These are phyloP conservation scores for Smittium culicis DNA, from an alignment of 371 early-diverging fungal species.

Conservation along the genomic window DNA sequence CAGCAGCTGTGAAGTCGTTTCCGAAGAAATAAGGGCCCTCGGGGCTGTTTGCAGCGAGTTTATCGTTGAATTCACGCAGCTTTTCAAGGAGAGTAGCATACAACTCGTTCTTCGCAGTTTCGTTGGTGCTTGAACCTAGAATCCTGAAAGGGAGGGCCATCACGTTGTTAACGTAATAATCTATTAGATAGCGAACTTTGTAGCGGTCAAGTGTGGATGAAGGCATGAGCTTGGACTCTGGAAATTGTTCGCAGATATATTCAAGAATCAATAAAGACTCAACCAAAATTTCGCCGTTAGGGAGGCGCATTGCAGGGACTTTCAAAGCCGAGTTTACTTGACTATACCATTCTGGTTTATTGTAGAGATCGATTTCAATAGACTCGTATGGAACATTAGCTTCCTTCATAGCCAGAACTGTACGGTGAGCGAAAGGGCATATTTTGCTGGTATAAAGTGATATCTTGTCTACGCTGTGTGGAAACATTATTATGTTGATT, in stretches of 20 bases:
- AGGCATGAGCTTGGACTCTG: slow-evolving; percentile 50
- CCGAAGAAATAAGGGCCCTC: slow-evolving; percentile 51
- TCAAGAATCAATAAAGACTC: slow-evolving; percentile 75
- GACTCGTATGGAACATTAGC: slow-evolving; percentile 33
- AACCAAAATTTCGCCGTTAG: slow-evolving; percentile 41
- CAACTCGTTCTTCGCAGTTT: too few relatives aligned
- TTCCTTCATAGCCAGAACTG: slow-evolving; percentile 39
- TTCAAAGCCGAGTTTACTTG: slow-evolving; percentile 50
- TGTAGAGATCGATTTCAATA: slow-evolving; percentile 42
- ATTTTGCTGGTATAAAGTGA: too few relatives aligned
- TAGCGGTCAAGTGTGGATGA: slow-evolving; percentile 40
- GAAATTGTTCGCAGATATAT: slow-evolving; percentile 68
- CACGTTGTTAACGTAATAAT: slow-evolving; percentile 27
- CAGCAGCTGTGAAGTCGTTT: slow-evolving; percentile 40
- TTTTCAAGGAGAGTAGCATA: too few relatives aligned
- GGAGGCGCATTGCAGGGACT: too few relatives aligned
- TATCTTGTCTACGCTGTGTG: too few relatives aligned
- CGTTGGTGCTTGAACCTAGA: too few relatives aligned
- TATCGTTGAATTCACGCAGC: too few relatives aligned
- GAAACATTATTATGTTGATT: too few relatives aligned
- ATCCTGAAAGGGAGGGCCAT: too few relatives aligned
- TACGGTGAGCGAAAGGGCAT: too few relatives aligned
- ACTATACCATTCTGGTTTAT: slow-evolving; percentile 48
- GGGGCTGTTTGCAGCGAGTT: too few relatives aligned
- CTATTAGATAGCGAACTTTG: slow-evolving; percentile 53